A percentile compares a stretch with the other conserved stretches of the same genome.
Conservation (phyloP, 768 basidiomycete species). For the Boletellus emodensis region DNA sequence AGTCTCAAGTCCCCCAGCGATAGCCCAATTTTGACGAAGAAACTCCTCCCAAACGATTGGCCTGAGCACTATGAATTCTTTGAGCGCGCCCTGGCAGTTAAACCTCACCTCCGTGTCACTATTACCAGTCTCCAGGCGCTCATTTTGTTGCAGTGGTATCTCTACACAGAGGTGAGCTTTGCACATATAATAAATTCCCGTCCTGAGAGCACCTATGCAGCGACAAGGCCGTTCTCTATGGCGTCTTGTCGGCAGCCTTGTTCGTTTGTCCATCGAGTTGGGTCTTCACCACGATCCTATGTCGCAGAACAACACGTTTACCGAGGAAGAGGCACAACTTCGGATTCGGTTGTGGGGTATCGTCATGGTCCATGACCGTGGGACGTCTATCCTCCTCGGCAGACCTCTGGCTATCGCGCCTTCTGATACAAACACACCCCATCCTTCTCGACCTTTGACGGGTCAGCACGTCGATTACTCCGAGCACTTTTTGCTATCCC, state of each 20-base stretch:
- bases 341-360: constrained; percentile 84
- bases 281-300: constrained; percentile 86
- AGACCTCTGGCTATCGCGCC: constrained; percentile 81
- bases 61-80: constrained; percentile 84
- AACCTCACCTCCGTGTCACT: constrained; percentile 80
- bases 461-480: constrained; percentile 49
- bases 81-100: constrained; percentile 69
- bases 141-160: constrained; percentile 83
- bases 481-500: constrained; percentile 75
- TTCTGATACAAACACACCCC: constrained; percentile 79
- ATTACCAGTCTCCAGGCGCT: constrained; percentile 80
- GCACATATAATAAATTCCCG: neutral
- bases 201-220: constrained; percentile 36
- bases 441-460: constrained; percentile 45
- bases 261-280: constrained; percentile 77
- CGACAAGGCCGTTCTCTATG: constrained; percentile 86
- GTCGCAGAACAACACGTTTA: constrained; percentile 56
- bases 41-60: constrained; percentile 60
- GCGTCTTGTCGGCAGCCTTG: constrained; percentile 83
- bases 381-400: constrained; percentile 82
- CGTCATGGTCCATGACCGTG: constrained; percentile 82
- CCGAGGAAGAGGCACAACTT: constrained; percentile 70
- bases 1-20: constrained; percentile 34
- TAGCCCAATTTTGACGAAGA: constrained; percentile 45
- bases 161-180: constrained; percentile 73